Conservation (phyloP, 1,139 yeast genomes). For the Candida tetrigidarum region DNA sequence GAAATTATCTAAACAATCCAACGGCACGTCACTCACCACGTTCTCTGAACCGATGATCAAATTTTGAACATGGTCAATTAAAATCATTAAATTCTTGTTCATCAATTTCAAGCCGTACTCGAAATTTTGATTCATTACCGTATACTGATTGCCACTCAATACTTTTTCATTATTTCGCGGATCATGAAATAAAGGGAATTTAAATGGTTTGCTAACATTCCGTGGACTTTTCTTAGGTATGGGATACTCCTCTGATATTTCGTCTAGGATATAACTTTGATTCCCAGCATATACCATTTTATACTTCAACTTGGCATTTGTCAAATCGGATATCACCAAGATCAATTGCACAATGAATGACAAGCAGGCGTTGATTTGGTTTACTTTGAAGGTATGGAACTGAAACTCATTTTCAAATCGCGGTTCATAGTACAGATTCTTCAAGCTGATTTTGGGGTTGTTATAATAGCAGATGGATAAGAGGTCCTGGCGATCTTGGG, state of each 20-base stretch:
- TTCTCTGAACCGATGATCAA: slow-evolving; percentile 14
- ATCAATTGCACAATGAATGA: slow-evolving; percentile 35
- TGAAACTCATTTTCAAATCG: slow-evolving; percentile 13
- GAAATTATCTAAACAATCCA: slow-evolving; percentile 46
- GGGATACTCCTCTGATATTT: slow-evolving; percentile 22
- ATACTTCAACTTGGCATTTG: slow-evolving; percentile 32
- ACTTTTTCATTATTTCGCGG: slow-evolving; percentile 26
- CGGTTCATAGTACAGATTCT: slow-evolving; percentile 18
- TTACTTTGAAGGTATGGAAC: slow-evolving; percentile 19
- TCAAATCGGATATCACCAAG: slow-evolving; percentile 26
- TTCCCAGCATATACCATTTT: slow-evolving; percentile 30
- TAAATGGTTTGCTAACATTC: slow-evolving; percentile 4
- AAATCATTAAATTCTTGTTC: slow-evolving; percentile 33
- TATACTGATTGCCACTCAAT: slow-evolving; percentile 16
- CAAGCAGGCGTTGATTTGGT: slow-evolving; percentile 38
- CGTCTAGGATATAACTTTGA: slow-evolving; percentile 31
- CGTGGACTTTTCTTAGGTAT: slow-evolving; percentile 8
- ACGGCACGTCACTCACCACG: slow-evolving; percentile 30
- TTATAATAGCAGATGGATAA: slow-evolving; percentile 36
- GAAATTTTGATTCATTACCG: slow-evolving; percentile 31
- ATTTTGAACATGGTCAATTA: slow-evolving; percentile 29
- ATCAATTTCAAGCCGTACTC: slow-evolving; percentile 40
- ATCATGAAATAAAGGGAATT: slow-evolving; percentile 36
- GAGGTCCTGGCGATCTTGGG: slow-evolving; percentile 34
- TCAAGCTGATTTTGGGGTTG: slow-evolving; percentile 11